phyloP scores from a whole-genome alignment of 1,139 yeast species.

The Kazachstania sp. region DNA sequence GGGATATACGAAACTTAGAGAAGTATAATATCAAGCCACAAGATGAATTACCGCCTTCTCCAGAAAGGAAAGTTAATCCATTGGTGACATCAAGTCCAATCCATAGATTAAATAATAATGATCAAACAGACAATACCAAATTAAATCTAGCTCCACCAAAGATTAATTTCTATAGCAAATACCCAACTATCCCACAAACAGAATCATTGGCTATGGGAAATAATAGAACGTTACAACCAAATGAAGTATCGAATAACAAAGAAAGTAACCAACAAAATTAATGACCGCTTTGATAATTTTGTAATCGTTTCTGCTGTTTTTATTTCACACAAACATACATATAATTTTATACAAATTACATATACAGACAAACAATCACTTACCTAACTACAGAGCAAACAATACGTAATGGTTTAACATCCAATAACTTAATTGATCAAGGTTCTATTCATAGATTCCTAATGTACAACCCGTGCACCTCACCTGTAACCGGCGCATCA shows the following conservation, averaged over 20 bases:
- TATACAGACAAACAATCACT: no score
- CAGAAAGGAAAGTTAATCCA: conserved; percentile 26
- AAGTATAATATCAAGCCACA: conserved; percentile 24
- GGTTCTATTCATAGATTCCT: no score
- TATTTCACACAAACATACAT: no score
- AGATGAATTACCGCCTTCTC: conserved; percentile 28
- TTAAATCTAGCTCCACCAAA: conserved; percentile 7
- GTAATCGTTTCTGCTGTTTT: no score
- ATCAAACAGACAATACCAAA: background rate
- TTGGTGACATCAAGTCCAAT: conserved; percentile 31
- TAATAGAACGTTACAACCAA: background rate
- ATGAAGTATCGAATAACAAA: background rate
- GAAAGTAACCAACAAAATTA: background rate
- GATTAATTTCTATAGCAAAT: conserved; percentile 23
- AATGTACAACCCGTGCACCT: no score
- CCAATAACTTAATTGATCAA: no score
- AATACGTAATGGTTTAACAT: no score
- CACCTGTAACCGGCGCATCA: no score
- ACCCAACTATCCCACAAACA: conserved; percentile 29
- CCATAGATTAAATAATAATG: conserved; percentile 10
- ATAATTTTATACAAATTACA: no score
- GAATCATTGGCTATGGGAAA: conserved; percentile 14
- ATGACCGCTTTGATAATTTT: no score
- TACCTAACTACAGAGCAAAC: no score
- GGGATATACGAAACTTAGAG: conserved; percentile 28